Evolutionary conservation across 176 grass and related monocot genomes (phyloP).

Genomic region (Musa troglodytarum): DNA sequence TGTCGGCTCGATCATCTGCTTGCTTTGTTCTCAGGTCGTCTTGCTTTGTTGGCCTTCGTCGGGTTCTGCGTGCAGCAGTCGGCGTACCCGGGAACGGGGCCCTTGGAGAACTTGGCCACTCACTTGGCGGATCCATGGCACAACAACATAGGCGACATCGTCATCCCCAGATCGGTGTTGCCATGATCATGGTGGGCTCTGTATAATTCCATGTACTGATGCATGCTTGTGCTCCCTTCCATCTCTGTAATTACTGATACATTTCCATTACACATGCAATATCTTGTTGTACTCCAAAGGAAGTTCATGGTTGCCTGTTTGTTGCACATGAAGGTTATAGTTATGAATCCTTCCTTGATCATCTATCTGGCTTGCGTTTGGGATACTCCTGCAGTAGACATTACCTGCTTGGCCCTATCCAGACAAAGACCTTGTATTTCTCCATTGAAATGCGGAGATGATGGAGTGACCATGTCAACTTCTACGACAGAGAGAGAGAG

Average conservation of each 20-base stretch:
- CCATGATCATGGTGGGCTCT: conserved; percentile 25
- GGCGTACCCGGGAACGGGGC: conserved; percentile 83
- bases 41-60: conserved; percentile 83
- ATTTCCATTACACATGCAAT: no score
- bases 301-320: background rate
- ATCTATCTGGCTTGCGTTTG: no score
- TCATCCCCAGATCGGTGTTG: conserved; percentile 71
- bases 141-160: conserved; percentile 89
- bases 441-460: no score
- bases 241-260: background rate
- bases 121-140: conserved; percentile 98
- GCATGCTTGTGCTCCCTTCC: background rate
- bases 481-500: no score
- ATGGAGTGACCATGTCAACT: no score
- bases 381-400: no score
- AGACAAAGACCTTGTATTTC: no score
- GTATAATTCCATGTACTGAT: background rate
- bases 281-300: background rate
- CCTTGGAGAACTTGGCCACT: conserved; percentile 79
- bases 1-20: no score
- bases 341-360: no score
- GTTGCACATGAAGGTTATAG: background rate
- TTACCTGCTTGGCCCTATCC: no score
- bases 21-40: conserved; percentile 37
- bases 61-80: conserved; percentile 97